Conservation (phyloP, 805 yeast genomes). For the Pichia thaimueangensis region DNA sequence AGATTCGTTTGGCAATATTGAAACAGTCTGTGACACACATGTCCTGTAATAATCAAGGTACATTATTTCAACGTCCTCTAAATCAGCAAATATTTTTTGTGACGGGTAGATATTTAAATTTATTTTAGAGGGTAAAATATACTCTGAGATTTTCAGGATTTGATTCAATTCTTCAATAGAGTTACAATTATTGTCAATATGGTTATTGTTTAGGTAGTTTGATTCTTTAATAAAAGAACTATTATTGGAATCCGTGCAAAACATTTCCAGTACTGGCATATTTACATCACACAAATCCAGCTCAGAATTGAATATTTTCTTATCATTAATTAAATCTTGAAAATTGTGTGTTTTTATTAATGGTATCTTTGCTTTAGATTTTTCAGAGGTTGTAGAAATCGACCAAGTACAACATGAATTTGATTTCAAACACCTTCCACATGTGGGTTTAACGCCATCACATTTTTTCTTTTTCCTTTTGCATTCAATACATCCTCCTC, state of each 20-base stretch:
- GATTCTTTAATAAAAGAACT: too few relatives aligned
- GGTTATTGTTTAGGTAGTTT: neutral
- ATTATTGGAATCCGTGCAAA: too few relatives aligned
- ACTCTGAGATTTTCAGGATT: neutral
- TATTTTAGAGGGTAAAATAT: neutral
- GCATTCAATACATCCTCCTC: constrained; percentile 18
- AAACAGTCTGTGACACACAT: constrained; percentile 40
- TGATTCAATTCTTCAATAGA: neutral
- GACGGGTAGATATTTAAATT: constrained; percentile 8
- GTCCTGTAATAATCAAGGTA: constrained; percentile 42
- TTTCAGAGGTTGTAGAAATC: constrained; percentile 8
- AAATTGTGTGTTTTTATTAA: neutral
- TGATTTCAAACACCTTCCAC: constrained; percentile 31
- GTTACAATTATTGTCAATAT: neutral
- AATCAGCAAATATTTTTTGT: constrained; percentile 10
- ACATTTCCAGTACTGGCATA: too few relatives aligned
- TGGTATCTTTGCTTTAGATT: neutral
- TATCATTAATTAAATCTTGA: too few relatives aligned
- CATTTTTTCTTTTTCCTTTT: constrained; percentile 32
- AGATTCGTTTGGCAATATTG: constrained; percentile 40
- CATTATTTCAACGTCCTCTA: constrained; percentile 13
- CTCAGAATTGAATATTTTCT: neutral
- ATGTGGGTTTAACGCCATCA: constrained; percentile 36
- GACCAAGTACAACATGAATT: constrained; percentile 22
- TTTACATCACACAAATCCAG: too few relatives aligned